phyloP scores from a whole-genome alignment of 148 eudicot genomes.

The Cornus kousa region DNA sequence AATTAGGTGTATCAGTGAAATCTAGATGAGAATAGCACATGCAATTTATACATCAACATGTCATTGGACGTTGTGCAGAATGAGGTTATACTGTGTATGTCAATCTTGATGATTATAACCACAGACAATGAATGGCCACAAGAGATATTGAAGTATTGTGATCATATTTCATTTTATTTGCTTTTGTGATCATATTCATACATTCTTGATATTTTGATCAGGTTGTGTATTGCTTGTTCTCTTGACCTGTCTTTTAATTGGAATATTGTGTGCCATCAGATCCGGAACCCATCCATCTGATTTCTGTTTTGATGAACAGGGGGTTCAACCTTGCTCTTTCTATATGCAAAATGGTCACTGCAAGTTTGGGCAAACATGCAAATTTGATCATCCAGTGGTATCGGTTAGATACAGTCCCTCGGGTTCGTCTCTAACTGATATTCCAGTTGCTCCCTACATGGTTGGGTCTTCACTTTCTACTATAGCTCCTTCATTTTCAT shows the following conservation, averaged over 20 bases:
- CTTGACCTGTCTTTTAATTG: background rate
- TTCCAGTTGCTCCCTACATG: conserved; percentile 60
- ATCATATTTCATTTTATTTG: background rate
- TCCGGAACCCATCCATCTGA: background rate
- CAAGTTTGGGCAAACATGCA: conserved; percentile 83
- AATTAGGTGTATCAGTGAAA: background rate
- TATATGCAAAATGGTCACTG: conserved; percentile 74
- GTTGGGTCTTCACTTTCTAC: conserved; percentile 32
- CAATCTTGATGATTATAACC: background rate
- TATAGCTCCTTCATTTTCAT: conserved; percentile 37
- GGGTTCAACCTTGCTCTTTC: conserved; percentile 70
- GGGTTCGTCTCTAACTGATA: conserved; percentile 60
- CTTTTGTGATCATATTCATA: background rate
- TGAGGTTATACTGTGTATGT: background rate
- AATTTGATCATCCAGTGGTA: conserved; percentile 83
- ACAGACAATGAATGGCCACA: background rate
- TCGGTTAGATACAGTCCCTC: conserved; percentile 60
- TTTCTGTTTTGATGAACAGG: conserved; percentile 42
- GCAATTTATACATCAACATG: background rate
- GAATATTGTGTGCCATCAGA: background rate
- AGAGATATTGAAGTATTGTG: background rate
- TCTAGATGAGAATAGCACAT: background rate
- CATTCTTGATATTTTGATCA: conserved; percentile 1
- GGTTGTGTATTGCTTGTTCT: background rate
- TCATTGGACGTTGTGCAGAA: background rate